Evolutionary conservation across 2,329 filamentous ascomycete species (phyloP), one percentile per base, ranked within the genome.

Genomic region (Trichoderma lentiforme): DNA sequence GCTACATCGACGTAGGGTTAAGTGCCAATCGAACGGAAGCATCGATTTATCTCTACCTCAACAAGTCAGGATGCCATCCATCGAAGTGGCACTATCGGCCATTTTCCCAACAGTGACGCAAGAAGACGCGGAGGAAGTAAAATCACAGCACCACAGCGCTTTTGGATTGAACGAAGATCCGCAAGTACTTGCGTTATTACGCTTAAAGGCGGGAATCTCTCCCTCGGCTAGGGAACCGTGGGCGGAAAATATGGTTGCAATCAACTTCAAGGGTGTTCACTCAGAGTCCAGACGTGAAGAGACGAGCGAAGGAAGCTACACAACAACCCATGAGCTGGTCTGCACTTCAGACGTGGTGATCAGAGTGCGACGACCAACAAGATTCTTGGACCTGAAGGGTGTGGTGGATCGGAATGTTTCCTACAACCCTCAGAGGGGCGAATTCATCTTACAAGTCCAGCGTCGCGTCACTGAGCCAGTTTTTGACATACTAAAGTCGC

Each of bases 391-490:
- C n/a, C 84, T 91, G 12, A 84, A 84, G 74, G 84, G 84, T 11
- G 84, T 84, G 58, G 83, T 90, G 28, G 89, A 91, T 75, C 83
- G 84, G 3, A 88, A 92, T 75, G 87, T 94, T 28, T 85, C 85
- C 3, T 93, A 92, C 79, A 86, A 88, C 74, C 80, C 84, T 3
- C 81, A 81, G 26, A 86, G 85, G 7, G 91, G 91, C 58, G 86
- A 88, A 70, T 92, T 94, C 78, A 86, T 86, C 18, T 83, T 94
- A 68, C 84, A 86, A 8, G 82, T 93, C 47, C 84, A 86, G 11
- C 86, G 88, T 0, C 82, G 84, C 2, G 86, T 91, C 60, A 90
- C 90, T 24, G 82, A 84, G 58, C 84, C 89, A 1, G 85, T 91
- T 15, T 80, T 93, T 4, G 84, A 86, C 4, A 82, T 84, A n/a